Evolutionary conservation across 2,329 filamentous ascomycete genomes (phyloP), one percentile per base, ranked within the genome.

Genomic region (Colletotrichum spaethianum): DNA sequence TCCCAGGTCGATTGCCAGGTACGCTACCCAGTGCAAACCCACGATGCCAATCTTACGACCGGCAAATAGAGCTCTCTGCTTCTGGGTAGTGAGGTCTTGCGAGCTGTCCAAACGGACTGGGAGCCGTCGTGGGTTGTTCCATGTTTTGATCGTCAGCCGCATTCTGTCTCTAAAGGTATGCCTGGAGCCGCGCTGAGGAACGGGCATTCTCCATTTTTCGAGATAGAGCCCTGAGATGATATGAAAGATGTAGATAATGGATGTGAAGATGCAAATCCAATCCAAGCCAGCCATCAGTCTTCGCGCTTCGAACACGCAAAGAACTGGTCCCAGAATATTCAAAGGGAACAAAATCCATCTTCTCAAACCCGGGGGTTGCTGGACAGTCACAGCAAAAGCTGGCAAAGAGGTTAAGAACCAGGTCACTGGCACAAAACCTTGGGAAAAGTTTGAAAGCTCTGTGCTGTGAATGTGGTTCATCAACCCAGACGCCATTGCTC

Each of bases 181-280:
- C 18, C n/a, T 57, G 28, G 46, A 50, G 23, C 46, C 23, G 8
- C 5, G 4, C 18, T 50, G 23, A 8, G 48, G 1, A 14, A 12
- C 4, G 14, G 59, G 11, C 5, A 69, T 28, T 14, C 26, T 31
- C 70, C 56, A 72, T 14, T 31, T 14, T 26, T 72, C 64, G 38
- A 72, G 26, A 42, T 72, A 72, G 26, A 72, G 59, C 18, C 33
- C 38, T 28, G 70, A 68, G 9, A 59, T 72, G 11, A 48, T 26
- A 23, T 72, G 70, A 11, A 72, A 40, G 40, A 68, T 44, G n/a
- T 57, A 68, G n/a, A 64, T 69, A 26, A 72, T n/a, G 33, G 40
- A 61, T 4, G 70, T 72, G 42, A 72, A 72, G 7, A 52, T 57
- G 44, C 66, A 62, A 2, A 72, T 57, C 70, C 70, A 72, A 42